These are phyloP conservation scores for Cylindrotheca closterium DNA, from an alignment of 108 stramenopile species.

Conservation along the genomic window DNA sequence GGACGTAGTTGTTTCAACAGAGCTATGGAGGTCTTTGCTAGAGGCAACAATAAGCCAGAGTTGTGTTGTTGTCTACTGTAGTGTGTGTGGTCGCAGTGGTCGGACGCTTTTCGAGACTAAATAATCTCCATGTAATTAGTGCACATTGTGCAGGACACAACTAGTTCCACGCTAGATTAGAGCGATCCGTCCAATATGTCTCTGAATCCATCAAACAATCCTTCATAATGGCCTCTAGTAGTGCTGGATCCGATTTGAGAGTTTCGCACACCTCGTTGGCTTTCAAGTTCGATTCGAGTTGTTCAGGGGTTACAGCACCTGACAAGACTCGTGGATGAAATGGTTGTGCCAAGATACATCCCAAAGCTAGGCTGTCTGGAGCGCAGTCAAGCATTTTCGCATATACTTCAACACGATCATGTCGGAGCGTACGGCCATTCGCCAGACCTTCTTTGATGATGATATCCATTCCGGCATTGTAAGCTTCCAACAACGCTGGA, in stretches of 20 bases:
- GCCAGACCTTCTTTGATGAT: conserved; percentile 85
- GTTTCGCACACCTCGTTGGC: conserved; percentile 39
- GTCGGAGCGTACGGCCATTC: conserved; percentile 59
- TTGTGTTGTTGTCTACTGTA: too few relatives aligned
- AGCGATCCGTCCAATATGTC: conserved; percentile 63
- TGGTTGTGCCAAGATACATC: conserved; percentile 64
- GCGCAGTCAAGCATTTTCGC: conserved; percentile 41
- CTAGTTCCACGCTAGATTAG: conserved; percentile 67
- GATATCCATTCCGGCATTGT: conserved; percentile 60
- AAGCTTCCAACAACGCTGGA: conserved; percentile 50
- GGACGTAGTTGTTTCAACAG: too few relatives aligned
- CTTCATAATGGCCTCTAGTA: conserved; percentile 54
- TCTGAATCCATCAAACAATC: conserved; percentile 54
- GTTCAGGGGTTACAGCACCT: conserved; percentile 67
- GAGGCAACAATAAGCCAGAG: too few relatives aligned
- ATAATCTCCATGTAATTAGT: too few relatives aligned
- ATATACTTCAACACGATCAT: conserved; percentile 32
- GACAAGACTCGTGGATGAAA: conserved; percentile 72
- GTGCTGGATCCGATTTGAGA: conserved; percentile 26
- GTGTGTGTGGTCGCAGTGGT: too few relatives aligned
- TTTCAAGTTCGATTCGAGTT: conserved; percentile 60
- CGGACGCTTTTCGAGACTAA: too few relatives aligned
- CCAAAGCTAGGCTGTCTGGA: conserved; percentile 71
- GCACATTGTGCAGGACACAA: too few relatives aligned
- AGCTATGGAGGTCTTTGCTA: too few relatives aligned